Evolutionary conservation across 2,329 filamentous ascomycete genomes (phyloP).

Genomic region (Cladophialophora chaetospira): DNA sequence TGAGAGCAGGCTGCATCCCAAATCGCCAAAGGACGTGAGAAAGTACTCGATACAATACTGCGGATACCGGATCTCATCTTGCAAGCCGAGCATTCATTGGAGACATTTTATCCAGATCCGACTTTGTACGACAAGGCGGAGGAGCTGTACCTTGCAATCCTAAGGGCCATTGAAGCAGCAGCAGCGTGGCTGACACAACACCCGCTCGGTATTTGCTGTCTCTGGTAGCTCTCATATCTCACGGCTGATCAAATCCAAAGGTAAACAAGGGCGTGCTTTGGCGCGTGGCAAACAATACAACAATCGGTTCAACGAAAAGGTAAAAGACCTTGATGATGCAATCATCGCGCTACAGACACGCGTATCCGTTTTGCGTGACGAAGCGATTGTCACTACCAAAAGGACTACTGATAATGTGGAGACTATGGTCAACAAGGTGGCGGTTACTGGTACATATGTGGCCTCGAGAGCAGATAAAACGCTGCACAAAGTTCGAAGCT

Average conservation of each 20-base stretch:
- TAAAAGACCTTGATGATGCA: slow-evolving; percentile 15
- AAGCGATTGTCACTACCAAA: slow-evolving; percentile 5
- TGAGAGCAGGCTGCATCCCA: slow-evolving; percentile 13
- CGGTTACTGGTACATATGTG: slow-evolving; percentile 3
- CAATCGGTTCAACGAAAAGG: slow-evolving; percentile 20
- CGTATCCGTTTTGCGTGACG: slow-evolving; percentile 3
- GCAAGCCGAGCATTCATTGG: slow-evolving; percentile 17
- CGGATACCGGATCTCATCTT: slow-evolving; percentile 18
- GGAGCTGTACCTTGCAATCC: slow-evolving; percentile 19
- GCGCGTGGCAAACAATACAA: slow-evolving; percentile 15
- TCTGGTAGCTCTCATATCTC: background rate
- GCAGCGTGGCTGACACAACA: slow-evolving; percentile 18
- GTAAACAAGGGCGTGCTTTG: slow-evolving; percentile 13
- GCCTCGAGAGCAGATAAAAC: slow-evolving; percentile 3
- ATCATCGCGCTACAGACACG: slow-evolving; percentile 10
- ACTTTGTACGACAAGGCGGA: slow-evolving; percentile 14
- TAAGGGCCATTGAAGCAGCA: slow-evolving; percentile 20
- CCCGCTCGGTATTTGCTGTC: slow-evolving; percentile 4
- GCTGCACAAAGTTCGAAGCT: background rate
- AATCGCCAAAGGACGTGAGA: slow-evolving; percentile 16
- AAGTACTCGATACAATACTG: slow-evolving; percentile 11
- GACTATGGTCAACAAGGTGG: slow-evolving; percentile 10
- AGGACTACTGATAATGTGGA: background rate
- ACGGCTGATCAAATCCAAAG: slow-evolving; percentile 3
- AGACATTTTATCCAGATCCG: slow-evolving; percentile 15